phyloP scores from a whole-genome alignment of 169 alveolate genomes.

The Cryptosporidium sp. region DNA sequence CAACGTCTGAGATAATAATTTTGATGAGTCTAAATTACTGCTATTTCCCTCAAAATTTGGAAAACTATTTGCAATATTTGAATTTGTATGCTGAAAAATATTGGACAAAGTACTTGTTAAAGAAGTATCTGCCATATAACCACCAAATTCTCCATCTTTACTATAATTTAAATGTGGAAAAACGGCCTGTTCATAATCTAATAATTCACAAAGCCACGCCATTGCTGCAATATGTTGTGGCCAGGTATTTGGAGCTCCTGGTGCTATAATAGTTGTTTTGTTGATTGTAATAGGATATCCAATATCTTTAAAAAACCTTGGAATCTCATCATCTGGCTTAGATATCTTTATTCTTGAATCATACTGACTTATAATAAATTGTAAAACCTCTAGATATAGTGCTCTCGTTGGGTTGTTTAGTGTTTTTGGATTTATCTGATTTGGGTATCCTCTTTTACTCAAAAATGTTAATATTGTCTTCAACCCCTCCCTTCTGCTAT shows the following conservation, averaged over 20 bases:
- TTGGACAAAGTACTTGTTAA: constrained; percentile 47
- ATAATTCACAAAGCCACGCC: constrained; percentile 85
- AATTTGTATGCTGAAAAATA: not conserved
- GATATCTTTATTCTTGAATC: constrained; percentile 54
- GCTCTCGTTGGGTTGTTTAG: constrained; percentile 70
- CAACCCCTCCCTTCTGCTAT: constrained; percentile 60
- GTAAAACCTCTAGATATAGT: constrained; percentile 53
- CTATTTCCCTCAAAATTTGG: constrained; percentile 17
- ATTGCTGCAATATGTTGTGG: constrained; percentile 84
- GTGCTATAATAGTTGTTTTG: constrained; percentile 84
- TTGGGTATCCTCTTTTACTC: constrained; percentile 70
- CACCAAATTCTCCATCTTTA: constrained; percentile 71
- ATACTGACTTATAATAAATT: constrained; percentile 53
- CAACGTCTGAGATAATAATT: constrained; percentile 59
- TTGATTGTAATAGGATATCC: constrained; percentile 85
- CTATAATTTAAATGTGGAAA: constrained; percentile 80
- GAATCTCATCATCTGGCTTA: constrained; percentile 71
- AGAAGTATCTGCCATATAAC: constrained; percentile 39
- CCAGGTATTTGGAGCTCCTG: constrained; percentile 85
- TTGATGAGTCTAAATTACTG: constrained; percentile 39
- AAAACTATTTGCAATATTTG: constrained; percentile 1
- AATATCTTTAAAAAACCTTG: constrained; percentile 79
- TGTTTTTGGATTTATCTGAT: constrained; percentile 64
- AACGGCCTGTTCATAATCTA: constrained; percentile 83
- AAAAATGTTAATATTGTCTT: constrained; percentile 68